Percentiles rank a stretch among this genome's conserved stretches.
Conservation (phyloP, 1,139 yeast species). For the Zygoascus hellenicus region DNA sequence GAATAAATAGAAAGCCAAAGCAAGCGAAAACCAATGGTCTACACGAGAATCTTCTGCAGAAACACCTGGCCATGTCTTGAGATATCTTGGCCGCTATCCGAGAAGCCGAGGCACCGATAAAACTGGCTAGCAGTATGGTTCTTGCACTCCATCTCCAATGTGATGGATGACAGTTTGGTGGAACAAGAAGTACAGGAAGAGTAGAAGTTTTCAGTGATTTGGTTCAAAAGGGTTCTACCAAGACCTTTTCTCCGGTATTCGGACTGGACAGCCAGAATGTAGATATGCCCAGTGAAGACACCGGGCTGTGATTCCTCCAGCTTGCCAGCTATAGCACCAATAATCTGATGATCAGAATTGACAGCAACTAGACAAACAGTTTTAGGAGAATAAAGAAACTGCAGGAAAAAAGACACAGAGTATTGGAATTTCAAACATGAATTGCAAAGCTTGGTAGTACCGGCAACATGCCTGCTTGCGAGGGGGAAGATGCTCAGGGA, state of each 20-base stretch:
- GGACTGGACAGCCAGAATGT: slow-evolving; percentile 18
- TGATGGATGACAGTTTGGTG: slow-evolving; percentile 7
- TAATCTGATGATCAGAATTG: slow-evolving; percentile 10
- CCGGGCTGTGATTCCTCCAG: slow-evolving; percentile 9
- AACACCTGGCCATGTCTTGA: background rate
- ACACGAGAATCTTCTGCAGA: background rate
- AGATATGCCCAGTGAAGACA: slow-evolving; percentile 17
- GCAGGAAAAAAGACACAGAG: slow-evolving; percentile 21
- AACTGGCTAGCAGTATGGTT: slow-evolving; percentile 13
- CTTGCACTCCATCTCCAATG: slow-evolving; percentile 13
- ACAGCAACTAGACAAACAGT: slow-evolving; percentile 16
- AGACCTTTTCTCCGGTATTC: slow-evolving; percentile 17
- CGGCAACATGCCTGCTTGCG: slow-evolving; percentile 11
- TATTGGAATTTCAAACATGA: slow-evolving; percentile 16
- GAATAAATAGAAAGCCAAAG: background rate
- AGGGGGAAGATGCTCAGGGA: no score
- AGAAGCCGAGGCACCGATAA: slow-evolving; percentile 15
- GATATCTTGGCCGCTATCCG: background rate
- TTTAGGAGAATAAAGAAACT: slow-evolving; percentile 18
- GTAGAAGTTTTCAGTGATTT: slow-evolving; percentile 12
- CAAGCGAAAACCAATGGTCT: background rate
- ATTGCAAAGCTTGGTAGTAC: slow-evolving; percentile 17
- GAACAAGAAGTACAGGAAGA: slow-evolving; percentile 6
- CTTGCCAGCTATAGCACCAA: slow-evolving; percentile 22
- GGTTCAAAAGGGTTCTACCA: slow-evolving; percentile 14